Conservation (phyloP, 164 flowering plant species). For the Umbellularia californica region DNA sequence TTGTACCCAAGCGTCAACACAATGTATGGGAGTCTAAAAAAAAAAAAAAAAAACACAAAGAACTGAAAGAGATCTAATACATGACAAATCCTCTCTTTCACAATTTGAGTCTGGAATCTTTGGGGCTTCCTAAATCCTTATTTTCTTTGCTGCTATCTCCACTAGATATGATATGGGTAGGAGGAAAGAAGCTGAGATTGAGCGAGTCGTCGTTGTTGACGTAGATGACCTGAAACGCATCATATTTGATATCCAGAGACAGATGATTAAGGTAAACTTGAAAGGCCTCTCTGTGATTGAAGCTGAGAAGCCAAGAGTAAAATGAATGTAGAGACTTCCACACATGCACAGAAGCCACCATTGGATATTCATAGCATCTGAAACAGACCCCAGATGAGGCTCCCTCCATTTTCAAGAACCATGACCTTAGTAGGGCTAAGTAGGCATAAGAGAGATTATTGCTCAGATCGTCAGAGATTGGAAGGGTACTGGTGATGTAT, state of each 20-base stretch:
- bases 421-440: slow-evolving; percentile 39
- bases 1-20: too few species aligned
- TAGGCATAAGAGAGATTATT: slow-evolving; percentile 36
- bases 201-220: slow-evolving; percentile 29
- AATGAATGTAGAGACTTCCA: slow-evolving; percentile 53
- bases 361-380: slow-evolving; percentile 21
- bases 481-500: slow-evolving; percentile 20
- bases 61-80: too few species aligned
- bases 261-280: slow-evolving; percentile 31
- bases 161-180: background rate
- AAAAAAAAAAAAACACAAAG: too few species aligned
- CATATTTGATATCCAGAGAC: slow-evolving; percentile 36
- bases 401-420: slow-evolving; percentile 44
- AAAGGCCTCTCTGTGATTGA: slow-evolving; percentile 25
- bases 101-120: background rate
- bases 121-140: background rate
- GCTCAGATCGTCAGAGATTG: slow-evolving; percentile 3
- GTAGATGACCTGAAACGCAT: slow-evolving; percentile 44
- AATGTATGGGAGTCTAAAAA: too few species aligned
- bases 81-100: background rate
- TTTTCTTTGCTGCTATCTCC: background rate
- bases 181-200: slow-evolving; percentile 10
- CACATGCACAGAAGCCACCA: slow-evolving; percentile 32
- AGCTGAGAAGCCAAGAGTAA: slow-evolving; percentile 44
- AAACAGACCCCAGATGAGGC: slow-evolving; percentile 37